phyloP scores from a whole-genome alignment of 257 asterid genomes.

The Eustoma russellianum region DNA sequence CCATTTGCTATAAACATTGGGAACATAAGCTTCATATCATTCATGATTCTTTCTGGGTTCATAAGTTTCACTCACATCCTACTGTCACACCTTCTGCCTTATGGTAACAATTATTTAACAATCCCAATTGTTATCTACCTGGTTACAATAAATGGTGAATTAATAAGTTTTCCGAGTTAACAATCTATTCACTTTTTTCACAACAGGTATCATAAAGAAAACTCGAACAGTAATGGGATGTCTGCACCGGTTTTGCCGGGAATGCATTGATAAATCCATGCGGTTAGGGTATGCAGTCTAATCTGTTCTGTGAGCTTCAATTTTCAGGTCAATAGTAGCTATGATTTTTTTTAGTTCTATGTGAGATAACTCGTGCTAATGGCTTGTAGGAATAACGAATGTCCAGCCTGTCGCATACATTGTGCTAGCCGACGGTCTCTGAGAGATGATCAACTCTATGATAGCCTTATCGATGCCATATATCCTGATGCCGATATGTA shows the following conservation, averaged over 20 bases:
- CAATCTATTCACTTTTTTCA: not conserved
- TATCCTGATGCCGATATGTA: conserved; percentile 36
- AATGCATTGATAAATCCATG: conserved; percentile 55
- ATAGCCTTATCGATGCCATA: conserved; percentile 25
- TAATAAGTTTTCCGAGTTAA: conserved; percentile 1
- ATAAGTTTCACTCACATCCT: not conserved
- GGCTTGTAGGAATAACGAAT: conserved; percentile 38
- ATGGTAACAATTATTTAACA: not conserved
- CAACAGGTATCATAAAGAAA: conserved; percentile 40
- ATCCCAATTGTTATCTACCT: not conserved
- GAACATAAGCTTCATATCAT: no score
- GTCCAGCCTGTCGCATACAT: conserved; percentile 51
- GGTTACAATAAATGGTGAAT: not conserved
- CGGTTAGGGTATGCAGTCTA: conserved; percentile 33
- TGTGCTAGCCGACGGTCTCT: conserved; percentile 46
- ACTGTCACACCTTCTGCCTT: not conserved
- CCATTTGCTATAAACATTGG: no score
- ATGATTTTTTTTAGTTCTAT: not conserved
- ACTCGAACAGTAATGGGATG: conserved; percentile 51
- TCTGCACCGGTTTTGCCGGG: conserved; percentile 53
- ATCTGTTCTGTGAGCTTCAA: not conserved
- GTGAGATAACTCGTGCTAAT: conserved; percentile 1
- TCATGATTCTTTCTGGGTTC: not conserved
- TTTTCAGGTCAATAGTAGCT: not conserved
- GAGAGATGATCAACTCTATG: conserved; percentile 42